Percentiles rank a stretch among this genome's conserved stretches.
These are phyloP conservation scores for Usnea hakonensis DNA, from an alignment of 495 filamentous ascomycete species.

Conservation along the genomic window DNA sequence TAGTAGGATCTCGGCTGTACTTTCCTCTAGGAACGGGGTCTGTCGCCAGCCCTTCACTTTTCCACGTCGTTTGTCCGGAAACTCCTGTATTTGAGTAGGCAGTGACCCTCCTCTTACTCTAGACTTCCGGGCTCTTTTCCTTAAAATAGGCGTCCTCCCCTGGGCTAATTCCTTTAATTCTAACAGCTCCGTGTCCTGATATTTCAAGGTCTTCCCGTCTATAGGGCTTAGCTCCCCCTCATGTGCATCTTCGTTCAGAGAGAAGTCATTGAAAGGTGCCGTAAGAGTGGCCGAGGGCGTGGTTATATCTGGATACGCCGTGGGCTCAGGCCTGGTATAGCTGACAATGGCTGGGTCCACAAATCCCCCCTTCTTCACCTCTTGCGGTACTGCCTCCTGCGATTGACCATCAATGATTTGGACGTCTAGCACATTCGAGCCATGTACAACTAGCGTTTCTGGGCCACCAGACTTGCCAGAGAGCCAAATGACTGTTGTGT, in stretches of 20 bases:
- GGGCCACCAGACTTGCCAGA: neutral
- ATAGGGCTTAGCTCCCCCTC: neutral
- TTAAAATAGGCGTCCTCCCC: neutral
- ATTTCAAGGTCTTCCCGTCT: neutral
- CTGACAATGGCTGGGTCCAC: conserved; percentile 52
- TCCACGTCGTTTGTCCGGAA: conserved; percentile 5
- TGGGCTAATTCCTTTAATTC: neutral
- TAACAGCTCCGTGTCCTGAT: conserved; percentile 1
- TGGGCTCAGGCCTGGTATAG: conserved; percentile 25
- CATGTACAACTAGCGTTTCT: conserved; percentile 38
- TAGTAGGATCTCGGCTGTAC: conserved; percentile 34
- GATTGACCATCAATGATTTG: conserved; percentile 34
- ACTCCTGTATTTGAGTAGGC: neutral
- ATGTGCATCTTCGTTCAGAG: conserved; percentile 3
- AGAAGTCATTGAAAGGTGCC: conserved; percentile 10
- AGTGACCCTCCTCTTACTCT: neutral
- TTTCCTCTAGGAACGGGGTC: conserved; percentile 64
- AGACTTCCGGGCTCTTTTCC: conserved; percentile 5
- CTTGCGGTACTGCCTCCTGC: conserved; percentile 8
- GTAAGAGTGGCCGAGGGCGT: conserved; percentile 12
- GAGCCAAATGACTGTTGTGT: conserved; percentile 15
- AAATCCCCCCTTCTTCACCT: conserved; percentile 30
- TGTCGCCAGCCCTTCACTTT: conserved; percentile 60
- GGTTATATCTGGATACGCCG: neutral
- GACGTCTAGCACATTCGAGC: conserved; percentile 50